These are phyloP conservation scores for Keqinozyma sinolaborantium DNA, from an alignment of 1,139 yeast genomes.

Conservation along the genomic window DNA sequence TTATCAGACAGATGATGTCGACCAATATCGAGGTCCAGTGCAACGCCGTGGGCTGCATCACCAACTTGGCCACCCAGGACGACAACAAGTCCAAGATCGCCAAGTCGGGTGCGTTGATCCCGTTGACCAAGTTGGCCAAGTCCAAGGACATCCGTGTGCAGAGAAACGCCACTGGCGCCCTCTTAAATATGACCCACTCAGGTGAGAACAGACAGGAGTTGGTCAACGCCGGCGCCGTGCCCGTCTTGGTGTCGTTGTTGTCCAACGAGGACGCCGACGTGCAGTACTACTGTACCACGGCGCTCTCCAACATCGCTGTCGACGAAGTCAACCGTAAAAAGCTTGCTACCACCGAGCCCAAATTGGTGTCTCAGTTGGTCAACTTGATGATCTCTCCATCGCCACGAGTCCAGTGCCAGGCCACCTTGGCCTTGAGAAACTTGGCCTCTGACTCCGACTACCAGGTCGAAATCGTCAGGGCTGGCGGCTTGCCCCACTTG, in stretches of 20 bases:
- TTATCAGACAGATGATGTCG: conserved; percentile 96
- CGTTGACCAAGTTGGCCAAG: conserved; percentile 89
- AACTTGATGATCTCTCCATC: conserved; percentile 88
- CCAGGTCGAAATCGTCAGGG: conserved; percentile 92
- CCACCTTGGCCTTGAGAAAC: conserved; percentile 91
- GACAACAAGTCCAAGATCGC: conserved; percentile 96
- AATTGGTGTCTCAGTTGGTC: conserved; percentile 83
- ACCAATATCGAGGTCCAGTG: conserved; percentile 97
- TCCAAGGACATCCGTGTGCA: conserved; percentile 94
- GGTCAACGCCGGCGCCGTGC: conserved; percentile 97
- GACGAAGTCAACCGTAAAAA: conserved; percentile 88
- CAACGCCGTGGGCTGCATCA: conserved; percentile 98
- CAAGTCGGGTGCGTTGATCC: conserved; percentile 92
- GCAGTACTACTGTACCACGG: conserved; percentile 97
- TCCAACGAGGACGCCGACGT: conserved; percentile 92
- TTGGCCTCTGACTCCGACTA: conserved; percentile 91
- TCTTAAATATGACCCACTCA: conserved; percentile 96
- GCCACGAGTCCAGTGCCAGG: conserved; percentile 97
- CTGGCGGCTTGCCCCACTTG: conserved; percentile 91
- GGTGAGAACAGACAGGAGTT: conserved; percentile 95
- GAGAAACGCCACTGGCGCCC: conserved; percentile 97
- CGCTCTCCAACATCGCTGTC: conserved; percentile 93
- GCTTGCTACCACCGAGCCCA: conserved; percentile 90
- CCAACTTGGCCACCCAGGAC: conserved; percentile 97
- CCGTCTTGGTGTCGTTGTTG: conserved; percentile 86